Evolutionary conservation across 1,284 basidiomycete species (phyloP), one percentile per base, ranked within the genome.

Genomic region (Termitomyces sp.): DNA sequence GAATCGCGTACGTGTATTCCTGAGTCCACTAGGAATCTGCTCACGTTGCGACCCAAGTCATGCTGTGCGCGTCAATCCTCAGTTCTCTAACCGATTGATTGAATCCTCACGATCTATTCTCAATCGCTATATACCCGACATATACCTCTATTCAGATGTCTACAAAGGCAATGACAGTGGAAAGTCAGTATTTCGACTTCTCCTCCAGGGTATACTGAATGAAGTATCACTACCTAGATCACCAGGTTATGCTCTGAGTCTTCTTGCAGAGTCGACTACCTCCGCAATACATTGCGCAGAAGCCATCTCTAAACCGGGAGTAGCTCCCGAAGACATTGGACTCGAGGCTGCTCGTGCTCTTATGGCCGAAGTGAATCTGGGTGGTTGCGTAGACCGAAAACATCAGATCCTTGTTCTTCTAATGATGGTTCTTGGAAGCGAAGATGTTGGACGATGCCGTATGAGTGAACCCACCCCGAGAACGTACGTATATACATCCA

Each of bases 121-220:
- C 34, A 98, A 98, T 65, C 86, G 95, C 3, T 98, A 92, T 70
- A 97, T 99, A 56, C 96, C 96, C 24, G 97, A 99, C 66, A 92
- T 98, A 28, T 98, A 99, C 69, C 82, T 99, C 26, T 97, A 98
- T 67, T 97, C 97, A 1, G 97, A 99, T 63, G 94, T 98, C 11
- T 99, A 97, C 73, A 94, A 97, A 66, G 95, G 95, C 8, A 91
- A 94, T 21, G 97, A 99, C 57, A 93, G 92, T 58, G 97, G 97
- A 68, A 97, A 93, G 91, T 91, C 59, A 58, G 89, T 73, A 14
- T 16, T 39, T 11, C 5, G 26, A 10, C 19, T 46, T 26, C 34
- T 24, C 16, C 5, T 34, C 6, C 6, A 6, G 28, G 18, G 45
- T 21, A 3, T 38, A 3, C 19, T 13, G 50, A 24, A 43, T 39